Conservation (phyloP, 441 rosid species). For the Codiaeum variegatum region DNA sequence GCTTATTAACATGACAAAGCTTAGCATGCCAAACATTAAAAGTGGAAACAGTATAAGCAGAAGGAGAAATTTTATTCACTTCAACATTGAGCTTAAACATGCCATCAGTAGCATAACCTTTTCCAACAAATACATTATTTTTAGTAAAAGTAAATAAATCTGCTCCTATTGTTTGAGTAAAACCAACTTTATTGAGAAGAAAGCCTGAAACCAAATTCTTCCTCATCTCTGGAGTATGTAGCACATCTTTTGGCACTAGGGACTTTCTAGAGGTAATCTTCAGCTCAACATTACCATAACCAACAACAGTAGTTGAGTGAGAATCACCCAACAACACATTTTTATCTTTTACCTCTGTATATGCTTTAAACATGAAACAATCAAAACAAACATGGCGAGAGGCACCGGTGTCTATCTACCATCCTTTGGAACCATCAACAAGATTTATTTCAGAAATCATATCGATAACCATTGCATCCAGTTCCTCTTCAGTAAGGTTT, state of each 20-base stretch:
- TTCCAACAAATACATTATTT: not conserved
- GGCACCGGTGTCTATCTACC: not conserved
- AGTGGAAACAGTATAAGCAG: too few relatives aligned
- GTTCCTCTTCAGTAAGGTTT: too few relatives aligned
- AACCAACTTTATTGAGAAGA: too few relatives aligned
- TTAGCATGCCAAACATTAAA: too few relatives aligned
- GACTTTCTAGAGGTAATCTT: not conserved
- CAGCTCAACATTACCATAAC: too few relatives aligned
- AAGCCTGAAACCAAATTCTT: too few relatives aligned
- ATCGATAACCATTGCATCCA: too few relatives aligned
- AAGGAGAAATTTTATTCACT: not conserved
- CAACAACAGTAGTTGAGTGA: not conserved
- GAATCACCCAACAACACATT: not conserved
- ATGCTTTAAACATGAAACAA: not conserved
- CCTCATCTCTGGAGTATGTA: not conserved
- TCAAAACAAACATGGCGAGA: not conserved
- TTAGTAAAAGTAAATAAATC: too few relatives aligned
- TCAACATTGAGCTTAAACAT: not conserved
- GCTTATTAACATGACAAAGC: too few relatives aligned
- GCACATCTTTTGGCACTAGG: not conserved
- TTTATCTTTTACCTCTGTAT: not conserved
- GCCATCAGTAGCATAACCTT: not conserved
- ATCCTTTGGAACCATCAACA: not conserved
- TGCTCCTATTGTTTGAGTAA: too few relatives aligned
- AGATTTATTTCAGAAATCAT: too few relatives aligned